These are phyloP conservation scores for Aspergillus candidus DNA, from an alignment of 2,329 filamentous ascomycete genomes.

Conservation along the genomic window DNA sequence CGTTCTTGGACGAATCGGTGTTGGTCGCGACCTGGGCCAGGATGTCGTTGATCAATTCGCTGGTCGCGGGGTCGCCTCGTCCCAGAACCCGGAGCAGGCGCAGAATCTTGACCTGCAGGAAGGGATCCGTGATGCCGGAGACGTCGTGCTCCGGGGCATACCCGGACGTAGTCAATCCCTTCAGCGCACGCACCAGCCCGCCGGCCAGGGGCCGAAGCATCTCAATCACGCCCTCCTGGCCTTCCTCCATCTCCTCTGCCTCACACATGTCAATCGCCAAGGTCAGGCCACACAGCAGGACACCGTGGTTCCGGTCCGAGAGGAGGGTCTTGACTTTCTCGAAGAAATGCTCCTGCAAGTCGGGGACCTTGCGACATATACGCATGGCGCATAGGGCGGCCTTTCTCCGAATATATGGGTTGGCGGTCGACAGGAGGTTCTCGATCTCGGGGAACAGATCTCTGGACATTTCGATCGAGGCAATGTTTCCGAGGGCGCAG, in stretches of 20 bases:
- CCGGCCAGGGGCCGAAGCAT: slow-evolving; percentile 85
- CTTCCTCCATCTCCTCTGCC: slow-evolving; percentile 84
- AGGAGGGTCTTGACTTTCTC: slow-evolving; percentile 87
- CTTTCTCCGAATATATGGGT: slow-evolving; percentile 97
- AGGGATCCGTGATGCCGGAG: slow-evolving; percentile 94
- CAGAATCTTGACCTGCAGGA: slow-evolving; percentile 94
- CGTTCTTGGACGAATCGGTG: slow-evolving; percentile 96
- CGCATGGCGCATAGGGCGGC: slow-evolving; percentile 98
- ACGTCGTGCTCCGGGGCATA: slow-evolving; percentile 98
- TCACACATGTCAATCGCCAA: slow-evolving; percentile 89
- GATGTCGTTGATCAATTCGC: slow-evolving; percentile 98
- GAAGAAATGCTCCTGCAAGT: slow-evolving; percentile 92
- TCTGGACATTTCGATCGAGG: slow-evolving; percentile 95
- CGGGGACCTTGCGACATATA: slow-evolving; percentile 95
- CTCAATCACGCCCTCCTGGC: slow-evolving; percentile 83
- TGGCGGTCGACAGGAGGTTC: slow-evolving; percentile 80
- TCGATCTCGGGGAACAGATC: slow-evolving; percentile 97
- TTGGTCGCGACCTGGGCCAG: slow-evolving; percentile 96
- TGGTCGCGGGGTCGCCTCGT: slow-evolving; percentile 77
- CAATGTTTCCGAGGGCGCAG: slow-evolving; percentile 95
- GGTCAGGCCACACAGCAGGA: slow-evolving; percentile 85
- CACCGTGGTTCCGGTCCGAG: slow-evolving; percentile 91
- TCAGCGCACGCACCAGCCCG: slow-evolving; percentile 80
- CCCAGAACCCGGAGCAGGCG: slow-evolving; percentile 79
- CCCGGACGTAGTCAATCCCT: slow-evolving; percentile 86